Evolutionary conservation across 257 asterid species (phyloP).

Genomic region (Scutellaria baicalensis): DNA sequence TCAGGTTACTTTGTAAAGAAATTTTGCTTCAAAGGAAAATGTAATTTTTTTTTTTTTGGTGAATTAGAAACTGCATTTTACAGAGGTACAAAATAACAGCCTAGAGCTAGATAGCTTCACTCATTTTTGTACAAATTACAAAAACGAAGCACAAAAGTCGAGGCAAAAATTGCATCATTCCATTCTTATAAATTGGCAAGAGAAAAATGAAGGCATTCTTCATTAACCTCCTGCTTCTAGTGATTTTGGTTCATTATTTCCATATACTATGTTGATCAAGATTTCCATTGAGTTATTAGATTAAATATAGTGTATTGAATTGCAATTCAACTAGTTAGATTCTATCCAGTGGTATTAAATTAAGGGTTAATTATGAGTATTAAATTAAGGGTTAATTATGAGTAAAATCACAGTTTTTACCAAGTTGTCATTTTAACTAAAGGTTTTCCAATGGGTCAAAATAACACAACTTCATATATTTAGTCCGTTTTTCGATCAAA

Average conservation of each 20-base stretch:
- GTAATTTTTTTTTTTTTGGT: constrained; percentile 7
- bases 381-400: too few species aligned
- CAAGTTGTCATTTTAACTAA: too few species aligned
- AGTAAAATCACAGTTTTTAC: too few species aligned
- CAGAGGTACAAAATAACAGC: constrained; percentile 7
- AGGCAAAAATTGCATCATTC: neutral
- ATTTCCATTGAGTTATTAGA: neutral
- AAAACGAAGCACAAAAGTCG: neutral
- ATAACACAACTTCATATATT: too few species aligned
- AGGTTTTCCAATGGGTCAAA: too few species aligned
- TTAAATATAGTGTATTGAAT: too few species aligned
- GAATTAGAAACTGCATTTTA: neutral
- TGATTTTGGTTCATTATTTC: too few species aligned
- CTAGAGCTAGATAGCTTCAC: constrained; percentile 15
- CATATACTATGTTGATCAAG: neutral
- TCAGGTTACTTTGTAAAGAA: constrained; percentile 26
- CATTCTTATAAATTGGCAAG: constrained; percentile 1
- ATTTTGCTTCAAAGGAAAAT: constrained; percentile 15
- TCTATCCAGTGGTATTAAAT: too few species aligned
- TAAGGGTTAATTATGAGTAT: too few species aligned
- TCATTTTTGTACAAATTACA: constrained; percentile 16
- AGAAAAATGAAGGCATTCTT: neutral
- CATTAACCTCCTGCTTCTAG: too few species aligned
- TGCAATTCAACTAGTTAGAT: too few species aligned
- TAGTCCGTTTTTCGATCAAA: too few species aligned